These are phyloP conservation scores for Melanogaster broomeanus DNA, from an alignment of 768 basidiomycete genomes.

Conservation along the genomic window DNA sequence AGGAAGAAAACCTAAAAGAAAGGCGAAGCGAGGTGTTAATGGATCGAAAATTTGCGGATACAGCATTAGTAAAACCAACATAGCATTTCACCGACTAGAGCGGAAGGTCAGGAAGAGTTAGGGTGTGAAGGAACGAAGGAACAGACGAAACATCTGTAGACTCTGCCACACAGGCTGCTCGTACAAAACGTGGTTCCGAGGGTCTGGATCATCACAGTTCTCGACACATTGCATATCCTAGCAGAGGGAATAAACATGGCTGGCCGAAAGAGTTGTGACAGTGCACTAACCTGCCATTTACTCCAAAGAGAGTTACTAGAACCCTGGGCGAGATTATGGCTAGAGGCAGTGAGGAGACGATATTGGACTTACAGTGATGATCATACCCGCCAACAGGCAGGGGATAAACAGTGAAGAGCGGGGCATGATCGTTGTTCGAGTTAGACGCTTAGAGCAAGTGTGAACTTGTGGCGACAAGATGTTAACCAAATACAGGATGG, in stretches of 20 bases:
- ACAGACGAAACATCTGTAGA: constrained; percentile 86
- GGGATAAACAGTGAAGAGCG: constrained; percentile 64
- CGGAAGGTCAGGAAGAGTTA: constrained; percentile 37
- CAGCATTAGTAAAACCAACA: constrained; percentile 67
- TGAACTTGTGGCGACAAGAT: no score
- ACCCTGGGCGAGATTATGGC: constrained; percentile 45
- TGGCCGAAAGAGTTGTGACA: constrained; percentile 1
- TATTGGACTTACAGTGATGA: constrained; percentile 64
- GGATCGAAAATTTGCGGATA: no score
- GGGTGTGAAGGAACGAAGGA: constrained; percentile 12
- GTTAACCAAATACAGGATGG: not conserved
- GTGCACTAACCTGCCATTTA: constrained; percentile 70
- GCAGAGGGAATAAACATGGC: constrained; percentile 4
- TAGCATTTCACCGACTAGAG: constrained; percentile 88
- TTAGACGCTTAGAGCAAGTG: constrained; percentile 4
- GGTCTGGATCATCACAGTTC: constrained; percentile 75
- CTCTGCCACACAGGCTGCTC: constrained; percentile 97
- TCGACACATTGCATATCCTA: constrained; percentile 99
- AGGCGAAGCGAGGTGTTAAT: constrained; percentile 14
- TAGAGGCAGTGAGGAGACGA: not conserved
- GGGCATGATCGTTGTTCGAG: constrained; percentile 49
- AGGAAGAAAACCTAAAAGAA: constrained; percentile 74
- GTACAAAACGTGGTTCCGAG: constrained; percentile 66
- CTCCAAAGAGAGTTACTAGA: constrained; percentile 80
- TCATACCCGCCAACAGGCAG: constrained; percentile 88